Evolutionary conservation across 2,329 filamentous ascomycete genomes (phyloP), one percentile per base, ranked within the genome.

Genomic region (Orbilia oligospora): DNA sequence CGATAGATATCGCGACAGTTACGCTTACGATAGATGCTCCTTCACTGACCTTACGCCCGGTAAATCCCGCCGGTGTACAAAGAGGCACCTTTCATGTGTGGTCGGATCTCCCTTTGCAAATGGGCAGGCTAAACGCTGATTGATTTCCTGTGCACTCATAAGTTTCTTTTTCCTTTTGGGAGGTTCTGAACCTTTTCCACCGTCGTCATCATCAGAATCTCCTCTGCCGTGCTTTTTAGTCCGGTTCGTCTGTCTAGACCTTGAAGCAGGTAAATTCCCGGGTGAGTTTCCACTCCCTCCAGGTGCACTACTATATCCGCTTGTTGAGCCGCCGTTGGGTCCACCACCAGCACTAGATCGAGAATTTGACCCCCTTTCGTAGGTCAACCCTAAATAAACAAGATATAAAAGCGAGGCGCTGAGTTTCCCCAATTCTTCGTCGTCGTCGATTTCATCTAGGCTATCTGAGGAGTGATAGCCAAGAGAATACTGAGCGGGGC

Each of bases 41-140:
- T 36, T n/a, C 16, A 70, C 66, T 58, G n/a, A 72, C 69, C 58
- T 72, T 36, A 72, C 30, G 1, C 69, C 69, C 9, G 38, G 30
- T n/a, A 72, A 49, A n/a, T 72, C 63, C 33, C 41, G 14, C 20
- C 69, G 30, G 10, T 65, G 27, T 16, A 55, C 36, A 1, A 65
- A 46, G 8, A 44, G 1, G 14, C 69, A 72, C 20, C 8, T 18
- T 18, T 33, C n/a, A n/a, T 72, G 49, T 36, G 22, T 10, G 18
- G 55, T 24, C n/a, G 69, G 69, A 14, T 65, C 14, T 0, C 22
- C 56, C 36, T 72, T 72, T 16, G 56, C 69, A 12, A 48, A 65
- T 16, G 69, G 69, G 24, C 69, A 72, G 1, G 69, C 69, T 14
- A 72, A 44, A 44, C 36, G 18, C 14, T 61, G 18, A 44, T 44